Conservation (phyloP, 2,329 filamentous ascomycete species). For the Plenodomus biglobosus region DNA sequence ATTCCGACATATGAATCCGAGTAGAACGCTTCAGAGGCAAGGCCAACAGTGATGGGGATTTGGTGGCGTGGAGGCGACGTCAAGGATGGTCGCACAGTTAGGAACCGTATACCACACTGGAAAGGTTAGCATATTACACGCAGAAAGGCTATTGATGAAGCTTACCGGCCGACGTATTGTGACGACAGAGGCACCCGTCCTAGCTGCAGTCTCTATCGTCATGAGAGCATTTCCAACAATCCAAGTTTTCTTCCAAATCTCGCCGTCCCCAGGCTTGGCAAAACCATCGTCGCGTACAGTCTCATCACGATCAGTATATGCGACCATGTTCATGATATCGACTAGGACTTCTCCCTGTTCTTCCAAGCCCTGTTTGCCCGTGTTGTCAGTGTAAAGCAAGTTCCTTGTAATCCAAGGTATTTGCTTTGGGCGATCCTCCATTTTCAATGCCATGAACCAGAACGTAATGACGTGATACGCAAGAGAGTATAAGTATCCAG, state of each 20-base stretch:
- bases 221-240: constrained; percentile 73
- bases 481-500: constrained; percentile 89
- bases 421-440: constrained; percentile 78
- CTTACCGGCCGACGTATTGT: constrained; percentile 72
- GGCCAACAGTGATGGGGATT: constrained; percentile 43
- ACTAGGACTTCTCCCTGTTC: constrained; percentile 93
- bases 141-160: too few relatives aligned
- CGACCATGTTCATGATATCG: constrained; percentile 89
- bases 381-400: constrained; percentile 73
- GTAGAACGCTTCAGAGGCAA: constrained; percentile 46
- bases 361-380: constrained; percentile 74
- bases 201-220: constrained; percentile 69
- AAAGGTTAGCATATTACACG: constrained; percentile 19
- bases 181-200: constrained; percentile 68
- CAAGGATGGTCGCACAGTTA: constrained; percentile 42
- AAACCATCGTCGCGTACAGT: constrained; percentile 68
- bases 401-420: constrained; percentile 90
- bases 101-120: constrained; percentile 48
- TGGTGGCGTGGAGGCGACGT: constrained; percentile 46
- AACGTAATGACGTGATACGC: constrained; percentile 96
- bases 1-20: constrained; percentile 60
- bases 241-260: constrained; percentile 69
- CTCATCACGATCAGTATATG: constrained; percentile 83
- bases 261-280: constrained; percentile 64
- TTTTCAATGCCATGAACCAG: constrained; percentile 90